Conservation (phyloP, 371 early-diverging fungal species). For the Lichtheimia ornata region DNA sequence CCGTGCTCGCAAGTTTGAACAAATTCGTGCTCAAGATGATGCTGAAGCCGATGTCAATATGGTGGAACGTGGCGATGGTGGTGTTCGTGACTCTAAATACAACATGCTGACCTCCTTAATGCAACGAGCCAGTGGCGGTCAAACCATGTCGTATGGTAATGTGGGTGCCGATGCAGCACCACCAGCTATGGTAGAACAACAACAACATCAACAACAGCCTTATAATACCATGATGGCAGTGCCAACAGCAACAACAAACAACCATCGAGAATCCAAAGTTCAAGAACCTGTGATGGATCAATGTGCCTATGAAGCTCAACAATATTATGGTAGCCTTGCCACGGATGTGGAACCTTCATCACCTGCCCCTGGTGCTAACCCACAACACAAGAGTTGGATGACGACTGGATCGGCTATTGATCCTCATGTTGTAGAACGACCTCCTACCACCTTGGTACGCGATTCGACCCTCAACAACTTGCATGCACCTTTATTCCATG, state of each 20-base stretch:
- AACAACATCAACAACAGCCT: no score
- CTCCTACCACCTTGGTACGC: constrained; percentile 7
- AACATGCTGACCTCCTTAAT: constrained; percentile 8
- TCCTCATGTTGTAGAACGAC: constrained; percentile 12
- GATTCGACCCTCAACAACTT: constrained; percentile 14
- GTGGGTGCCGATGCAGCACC: no score
- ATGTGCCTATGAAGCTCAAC: constrained; percentile 7
- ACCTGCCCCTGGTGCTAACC: background rate
- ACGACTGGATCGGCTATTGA: constrained; percentile 12
- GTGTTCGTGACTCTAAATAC: constrained; percentile 10
- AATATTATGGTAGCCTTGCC: constrained; percentile 10
- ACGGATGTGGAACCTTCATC: constrained; percentile 2
- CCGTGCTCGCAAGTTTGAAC: constrained; percentile 19
- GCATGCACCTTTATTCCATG: constrained; percentile 13
- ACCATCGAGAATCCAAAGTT: constrained; percentile 10
- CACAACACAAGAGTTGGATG: constrained; percentile 5
- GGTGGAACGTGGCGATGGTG: background rate
- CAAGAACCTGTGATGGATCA: background rate
- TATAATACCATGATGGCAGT: background rate
- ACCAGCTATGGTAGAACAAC: background rate
- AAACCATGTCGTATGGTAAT: no score
- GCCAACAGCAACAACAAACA: background rate
- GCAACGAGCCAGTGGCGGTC: background rate
- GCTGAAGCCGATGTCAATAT: background rate
- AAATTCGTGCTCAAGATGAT: constrained; percentile 14